Evolutionary conservation across 257 asterid species (phyloP).

Genomic region (Paulownia fortunei): DNA sequence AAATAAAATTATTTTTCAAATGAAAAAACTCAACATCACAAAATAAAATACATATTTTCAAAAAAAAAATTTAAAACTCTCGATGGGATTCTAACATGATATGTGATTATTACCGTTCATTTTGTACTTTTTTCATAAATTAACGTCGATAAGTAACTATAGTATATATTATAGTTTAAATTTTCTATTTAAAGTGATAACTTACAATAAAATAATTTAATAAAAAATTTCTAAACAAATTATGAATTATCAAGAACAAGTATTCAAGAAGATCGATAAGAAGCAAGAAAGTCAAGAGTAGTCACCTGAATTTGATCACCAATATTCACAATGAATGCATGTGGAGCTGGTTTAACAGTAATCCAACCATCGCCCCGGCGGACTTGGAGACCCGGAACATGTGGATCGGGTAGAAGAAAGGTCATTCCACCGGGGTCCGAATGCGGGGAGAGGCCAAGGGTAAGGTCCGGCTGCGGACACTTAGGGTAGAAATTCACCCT

Average conservation of each 20-base stretch:
- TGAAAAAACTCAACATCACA: too few species aligned
- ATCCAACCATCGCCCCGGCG: constrained; percentile 60
- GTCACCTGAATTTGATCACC: constrained; percentile 91
- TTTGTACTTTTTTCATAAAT: too few species aligned
- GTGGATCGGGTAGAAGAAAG: constrained; percentile 66
- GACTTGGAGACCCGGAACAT: constrained; percentile 87
- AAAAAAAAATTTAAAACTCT: too few species aligned
- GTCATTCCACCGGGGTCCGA: constrained; percentile 96
- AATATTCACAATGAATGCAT: constrained; percentile 81
- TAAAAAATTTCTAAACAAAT: too few species aligned
- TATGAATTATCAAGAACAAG: not conserved
- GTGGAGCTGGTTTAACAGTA: constrained; percentile 79
- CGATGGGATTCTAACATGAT: too few species aligned
- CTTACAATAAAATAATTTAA: too few species aligned
- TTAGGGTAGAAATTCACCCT: constrained; percentile 86
- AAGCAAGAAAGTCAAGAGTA: not conserved
- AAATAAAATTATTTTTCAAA: too few species aligned
- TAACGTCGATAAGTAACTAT: too few species aligned
- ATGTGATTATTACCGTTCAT: too few species aligned
- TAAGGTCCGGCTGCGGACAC: constrained; percentile 82
- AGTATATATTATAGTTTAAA: too few species aligned
- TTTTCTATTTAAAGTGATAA: too few species aligned
- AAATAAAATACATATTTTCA: too few species aligned
- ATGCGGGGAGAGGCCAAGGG: constrained; percentile 83
- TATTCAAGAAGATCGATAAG: not conserved